phyloP scores from a whole-genome alignment of 192 early-diverging fungal species.

The Linnemannia schmuckeri region DNA sequence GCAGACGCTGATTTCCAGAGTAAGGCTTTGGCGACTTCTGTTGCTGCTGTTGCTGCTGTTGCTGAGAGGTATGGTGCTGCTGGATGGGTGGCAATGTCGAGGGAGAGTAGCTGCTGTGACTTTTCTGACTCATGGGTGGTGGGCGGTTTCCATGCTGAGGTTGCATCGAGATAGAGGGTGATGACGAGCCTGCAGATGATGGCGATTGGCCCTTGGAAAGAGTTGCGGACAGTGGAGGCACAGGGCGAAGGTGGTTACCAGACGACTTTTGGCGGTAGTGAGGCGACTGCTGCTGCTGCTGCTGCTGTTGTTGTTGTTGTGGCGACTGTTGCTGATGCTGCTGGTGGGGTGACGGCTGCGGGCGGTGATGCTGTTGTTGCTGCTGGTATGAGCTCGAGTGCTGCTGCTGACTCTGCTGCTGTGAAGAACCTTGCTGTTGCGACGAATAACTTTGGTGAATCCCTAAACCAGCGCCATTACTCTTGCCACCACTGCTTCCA shows the following conservation, averaged over 20 bases:
- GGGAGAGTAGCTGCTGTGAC: background rate
- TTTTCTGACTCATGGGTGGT: background rate
- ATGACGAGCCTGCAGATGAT: background rate
- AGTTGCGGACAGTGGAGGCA: background rate
- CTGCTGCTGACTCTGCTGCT: background rate
- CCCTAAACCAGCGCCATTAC: background rate
- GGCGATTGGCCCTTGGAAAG: background rate
- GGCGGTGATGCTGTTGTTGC: conserved; percentile 2
- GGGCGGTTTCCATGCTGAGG: background rate
- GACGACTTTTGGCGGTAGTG: conserved; percentile 3
- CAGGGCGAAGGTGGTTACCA: background rate
- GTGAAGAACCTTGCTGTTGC: background rate
- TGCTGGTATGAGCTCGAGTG: background rate
- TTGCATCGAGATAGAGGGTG: background rate
- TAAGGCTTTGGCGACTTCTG: background rate
- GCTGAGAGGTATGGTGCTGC: conserved; percentile 5
- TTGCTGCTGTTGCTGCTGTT: background rate
- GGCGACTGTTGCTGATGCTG: conserved; percentile 6
- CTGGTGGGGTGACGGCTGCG: background rate
- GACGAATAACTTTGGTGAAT: background rate
- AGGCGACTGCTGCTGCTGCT: background rate
- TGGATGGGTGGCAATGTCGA: conserved; percentile 3
- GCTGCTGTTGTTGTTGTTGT: background rate
- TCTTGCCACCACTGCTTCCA: background rate
- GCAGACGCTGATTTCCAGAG: conserved; percentile 15